phyloP scores from a whole-genome alignment of 108 stramenopile species.

The Aurantiochytrium sp. region DNA sequence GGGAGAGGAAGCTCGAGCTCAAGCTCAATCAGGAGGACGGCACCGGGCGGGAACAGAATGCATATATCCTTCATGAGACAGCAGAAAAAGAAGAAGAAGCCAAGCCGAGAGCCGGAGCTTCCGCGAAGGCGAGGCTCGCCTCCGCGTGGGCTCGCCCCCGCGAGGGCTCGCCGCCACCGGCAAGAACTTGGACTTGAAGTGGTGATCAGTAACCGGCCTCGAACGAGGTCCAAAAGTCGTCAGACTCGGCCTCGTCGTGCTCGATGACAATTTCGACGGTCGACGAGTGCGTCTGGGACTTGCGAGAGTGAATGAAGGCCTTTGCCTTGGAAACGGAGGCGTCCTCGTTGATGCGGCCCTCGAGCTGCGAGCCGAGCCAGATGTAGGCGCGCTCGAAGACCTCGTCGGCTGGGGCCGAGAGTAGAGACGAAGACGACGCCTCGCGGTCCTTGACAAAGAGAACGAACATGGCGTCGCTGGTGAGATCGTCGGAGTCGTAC shows the following conservation, averaged over 20 bases:
- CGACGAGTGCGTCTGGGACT: not conserved
- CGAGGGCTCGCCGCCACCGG: no score
- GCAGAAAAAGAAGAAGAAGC: no score
- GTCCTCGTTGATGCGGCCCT: not conserved
- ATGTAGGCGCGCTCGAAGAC: not conserved
- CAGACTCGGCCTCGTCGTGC: slow-evolving; percentile 24
- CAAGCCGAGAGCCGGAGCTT: no score
- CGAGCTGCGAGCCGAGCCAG: slow-evolving; percentile 17
- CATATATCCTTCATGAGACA: no score
- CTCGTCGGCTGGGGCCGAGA: not conserved
- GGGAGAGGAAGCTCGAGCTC: no score
- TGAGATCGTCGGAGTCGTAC: not conserved
- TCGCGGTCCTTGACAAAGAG: not conserved
- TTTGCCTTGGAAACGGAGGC: not conserved
- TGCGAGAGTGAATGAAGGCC: not conserved
- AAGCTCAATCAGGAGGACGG: no score
- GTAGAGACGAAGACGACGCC: not conserved
- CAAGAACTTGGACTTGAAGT: no score
- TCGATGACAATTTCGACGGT: slow-evolving; percentile 20
- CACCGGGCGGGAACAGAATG: no score
- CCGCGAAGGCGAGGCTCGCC: no score
- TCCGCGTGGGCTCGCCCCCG: no score
- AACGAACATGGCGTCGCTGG: slow-evolving; percentile 5
- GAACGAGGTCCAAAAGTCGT: not conserved
- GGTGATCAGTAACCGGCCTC: slow-evolving; percentile 1